phyloP scores from a whole-genome alignment of 192 early-diverging fungal species.

The Backusella tarrabulga region DNA sequence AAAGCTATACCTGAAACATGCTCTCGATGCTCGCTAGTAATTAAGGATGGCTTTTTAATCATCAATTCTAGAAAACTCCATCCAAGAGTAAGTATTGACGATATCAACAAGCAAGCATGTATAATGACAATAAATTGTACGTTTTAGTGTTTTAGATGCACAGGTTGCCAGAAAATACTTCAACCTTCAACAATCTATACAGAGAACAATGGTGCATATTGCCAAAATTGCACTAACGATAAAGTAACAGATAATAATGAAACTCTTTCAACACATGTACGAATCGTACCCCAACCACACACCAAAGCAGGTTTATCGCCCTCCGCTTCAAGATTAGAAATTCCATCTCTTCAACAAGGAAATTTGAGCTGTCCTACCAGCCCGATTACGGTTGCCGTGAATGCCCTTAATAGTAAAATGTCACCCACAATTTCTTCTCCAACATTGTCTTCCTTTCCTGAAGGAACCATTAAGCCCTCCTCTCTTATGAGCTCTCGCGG shows the following conservation, averaged over 20 bases:
- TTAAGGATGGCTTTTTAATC: conserved; percentile 7
- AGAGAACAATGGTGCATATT: conserved; percentile 15
- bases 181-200: conserved; percentile 24
- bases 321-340: neutral
- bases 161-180: conserved; percentile 14
- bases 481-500: conserved; percentile 22
- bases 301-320: neutral
- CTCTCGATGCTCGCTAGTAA: neutral
- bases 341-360: neutral
- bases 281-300: conserved; percentile 22
- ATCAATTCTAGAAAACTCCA: conserved; percentile 10
- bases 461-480: conserved; percentile 15
- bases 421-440: conserved; percentile 1
- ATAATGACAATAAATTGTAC: neutral
- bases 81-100: conserved; percentile 12
- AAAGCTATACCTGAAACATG: neutral
- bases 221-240: conserved; percentile 15
- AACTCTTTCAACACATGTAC: conserved; percentile 2
- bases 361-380: neutral
- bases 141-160: conserved; percentile 33
- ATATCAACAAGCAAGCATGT: neutral
- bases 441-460: neutral
- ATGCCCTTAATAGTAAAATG: neutral
- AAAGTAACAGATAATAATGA: neutral
- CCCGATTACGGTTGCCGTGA: neutral